Evolutionary conservation across 495 filamentous ascomycete species (phyloP).

Genomic region (Talaromyces stipitatus): DNA sequence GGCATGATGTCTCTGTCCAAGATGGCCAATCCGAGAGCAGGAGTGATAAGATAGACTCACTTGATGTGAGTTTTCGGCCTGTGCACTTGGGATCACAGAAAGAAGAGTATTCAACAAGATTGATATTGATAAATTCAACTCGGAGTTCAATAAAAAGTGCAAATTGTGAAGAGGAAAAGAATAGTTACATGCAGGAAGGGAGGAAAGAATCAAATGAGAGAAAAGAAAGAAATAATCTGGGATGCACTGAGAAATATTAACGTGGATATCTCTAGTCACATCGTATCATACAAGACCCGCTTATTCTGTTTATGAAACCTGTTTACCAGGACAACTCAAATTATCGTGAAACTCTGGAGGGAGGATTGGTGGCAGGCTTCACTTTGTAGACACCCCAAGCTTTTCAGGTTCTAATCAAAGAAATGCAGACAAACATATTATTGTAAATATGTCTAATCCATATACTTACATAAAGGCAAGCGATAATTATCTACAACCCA

Average conservation of each 20-base stretch:
- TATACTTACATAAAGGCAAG: constrained; percentile 49
- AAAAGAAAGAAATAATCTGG: neutral
- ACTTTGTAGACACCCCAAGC: neutral
- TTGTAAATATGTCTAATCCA: constrained; percentile 1
- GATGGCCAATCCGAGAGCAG: neutral
- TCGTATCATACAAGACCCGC: neutral
- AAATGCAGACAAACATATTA: neutral
- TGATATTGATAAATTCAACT: neutral
- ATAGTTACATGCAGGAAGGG: neutral
- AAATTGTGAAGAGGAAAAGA: neutral
- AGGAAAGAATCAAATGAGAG: neutral
- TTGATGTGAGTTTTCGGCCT: neutral
- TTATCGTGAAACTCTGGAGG: neutral
- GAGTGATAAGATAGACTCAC: neutral
- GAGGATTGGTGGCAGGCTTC: neutral
- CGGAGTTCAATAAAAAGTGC: neutral
- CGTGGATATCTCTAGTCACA: neutral
- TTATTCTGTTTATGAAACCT: neutral
- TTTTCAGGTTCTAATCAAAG: neutral
- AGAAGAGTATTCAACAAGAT: neutral
- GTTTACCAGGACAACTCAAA: neutral
- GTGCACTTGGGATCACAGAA: neutral
- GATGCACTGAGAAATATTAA: neutral
- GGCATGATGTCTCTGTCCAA: neutral
- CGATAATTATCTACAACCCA: constrained; percentile 76